Conservation (phyloP, 495 filamentous ascomycete species). For the Astrothelium subdiscretum region DNA sequence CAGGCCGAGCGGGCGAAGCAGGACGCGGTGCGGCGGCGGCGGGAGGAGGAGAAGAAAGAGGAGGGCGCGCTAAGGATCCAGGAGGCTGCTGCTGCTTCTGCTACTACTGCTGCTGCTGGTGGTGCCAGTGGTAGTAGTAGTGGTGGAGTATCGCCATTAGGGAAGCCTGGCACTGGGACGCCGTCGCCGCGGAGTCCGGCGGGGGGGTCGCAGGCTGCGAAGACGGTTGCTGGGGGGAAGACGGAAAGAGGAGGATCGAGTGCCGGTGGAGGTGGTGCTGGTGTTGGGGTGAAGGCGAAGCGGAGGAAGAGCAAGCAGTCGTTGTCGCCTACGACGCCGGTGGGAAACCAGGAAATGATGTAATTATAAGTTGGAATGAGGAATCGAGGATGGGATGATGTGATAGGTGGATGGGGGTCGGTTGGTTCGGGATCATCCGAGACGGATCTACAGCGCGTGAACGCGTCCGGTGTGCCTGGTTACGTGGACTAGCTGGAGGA, state of each 20-base stretch:
- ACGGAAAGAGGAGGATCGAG: constrained; percentile 25
- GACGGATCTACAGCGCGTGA: not conserved
- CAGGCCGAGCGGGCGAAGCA: constrained; percentile 5
- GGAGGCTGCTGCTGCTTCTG: constrained; percentile 14
- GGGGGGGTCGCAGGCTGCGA: not conserved
- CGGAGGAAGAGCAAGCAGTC: constrained; percentile 45
- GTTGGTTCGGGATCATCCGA: not conserved
- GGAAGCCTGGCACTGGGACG: constrained; percentile 5
- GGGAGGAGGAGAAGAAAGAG: constrained; percentile 8
- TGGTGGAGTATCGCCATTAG: constrained; percentile 1
- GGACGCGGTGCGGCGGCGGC: not conserved
- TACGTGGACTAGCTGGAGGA: not conserved
- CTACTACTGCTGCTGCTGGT: constrained; percentile 8
- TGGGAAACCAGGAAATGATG: not conserved
- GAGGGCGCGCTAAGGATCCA: constrained; percentile 3
- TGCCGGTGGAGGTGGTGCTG: constrained; percentile 24
- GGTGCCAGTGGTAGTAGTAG: not conserved
- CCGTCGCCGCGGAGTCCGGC: constrained; percentile 3
- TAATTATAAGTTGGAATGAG: not conserved
- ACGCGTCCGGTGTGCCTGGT: not conserved
- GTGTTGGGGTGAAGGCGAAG: constrained; percentile 40
- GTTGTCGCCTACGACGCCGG: not conserved
- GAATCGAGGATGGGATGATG: not conserved
- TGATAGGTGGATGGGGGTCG: not conserved
- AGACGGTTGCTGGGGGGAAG: constrained; percentile 9